Base-by-base conservation (phyloP, 495 filamentous ascomycete species). In the Aspergillus biplanus region DNA sequence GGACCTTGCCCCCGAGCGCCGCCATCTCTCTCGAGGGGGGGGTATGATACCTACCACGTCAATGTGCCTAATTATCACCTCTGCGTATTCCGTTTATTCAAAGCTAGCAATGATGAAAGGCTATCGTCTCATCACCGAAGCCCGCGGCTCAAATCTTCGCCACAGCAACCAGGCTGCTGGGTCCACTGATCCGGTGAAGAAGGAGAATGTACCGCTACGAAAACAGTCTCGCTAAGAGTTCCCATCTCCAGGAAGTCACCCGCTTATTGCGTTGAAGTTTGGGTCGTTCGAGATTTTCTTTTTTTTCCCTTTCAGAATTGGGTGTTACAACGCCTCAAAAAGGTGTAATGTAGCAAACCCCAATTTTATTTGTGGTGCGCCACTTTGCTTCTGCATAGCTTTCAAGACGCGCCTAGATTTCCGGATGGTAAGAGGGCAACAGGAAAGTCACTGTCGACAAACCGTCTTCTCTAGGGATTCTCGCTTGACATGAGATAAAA, bases 41-140 rank as follows among this genome's bases (percentile, higher is more conserved):
- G 56, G 15, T 64, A 64, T 37, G 6, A 42, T 7, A 54, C 61
- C 27, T 7, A 54, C 61, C 27, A 50, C 21, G 8, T 61, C 65
- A 15, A 63, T 49, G 32, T 59, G 62, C 42, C 52, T 64, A 5
- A 56, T 67, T 34, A 48, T 67, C 34, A 59, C 62, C 33, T 58
- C 52, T 46, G 52, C 65, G 27, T 64, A 60, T 42, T 35, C 58
- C 18, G 32, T 60, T 35, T 60, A 13, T 31, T 52, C 46, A 4
- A 60, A 60, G 27, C 47, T 60, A n/a, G 32, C 44, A 1, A 33
- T 31, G 47, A 60, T 60, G 46, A 35, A 37, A 0, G 58, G 46
- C 18, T 60, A 52, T 27, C 7, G 9, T 6, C 31, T 60, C 6
- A 52, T 52, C n/a, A 34, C 32, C 3, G 47, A 52, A 12, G 27